Evolutionary conservation across 2,329 filamentous ascomycete genomes (phyloP), one percentile per base, ranked within the genome.

Genomic region (Cadophora malorum): DNA sequence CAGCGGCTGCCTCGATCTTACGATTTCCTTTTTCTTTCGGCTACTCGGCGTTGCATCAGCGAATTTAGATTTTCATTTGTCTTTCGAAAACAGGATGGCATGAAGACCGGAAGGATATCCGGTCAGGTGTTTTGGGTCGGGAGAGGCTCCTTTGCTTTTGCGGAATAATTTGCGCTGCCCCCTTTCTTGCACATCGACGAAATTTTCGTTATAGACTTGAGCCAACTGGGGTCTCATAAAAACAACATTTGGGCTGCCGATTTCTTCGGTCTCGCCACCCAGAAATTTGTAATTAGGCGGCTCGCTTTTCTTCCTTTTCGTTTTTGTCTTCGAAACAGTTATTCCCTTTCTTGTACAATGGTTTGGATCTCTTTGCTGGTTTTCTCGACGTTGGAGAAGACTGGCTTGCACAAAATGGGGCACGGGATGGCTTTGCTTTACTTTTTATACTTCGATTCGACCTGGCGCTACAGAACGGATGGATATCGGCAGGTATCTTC

Each of bases 211-310:
- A 64, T 74, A 76, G 74, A 76, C 69, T 74, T 72, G n/a, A 64
- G 65, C 65, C 69, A 58, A 52, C 63, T 69, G 69, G 72, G 64
- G 69, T 69, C 64, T 69, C 64, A 71, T 69, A 70, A 74, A 77
- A 74, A 72, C 68, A 72, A 69, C 65, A 71, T 73, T 71, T 71
- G 72, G 73, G 67, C 67, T 65, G 70, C 69, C 72, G 70, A 63
- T 70, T 71, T 70, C 67, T 71, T 67, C 63, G 72, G 72, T 65
- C 64, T 75, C 65, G 76, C 75, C 73, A 75, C 69, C 70, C 73
- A 74, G 70, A 74, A 75, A 74, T 74, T 78, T 79, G 77, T 78
- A 79, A 74, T 78, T 77, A 77, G 75, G 75, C 73, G 71, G 74
- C 72, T 71, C n/a, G 61, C 28, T 50, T 64, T 70, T 73, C 71